Evolutionary conservation across 495 filamentous ascomycete species (phyloP).

Genomic region (Lasiosphaeriaceae sp.): DNA sequence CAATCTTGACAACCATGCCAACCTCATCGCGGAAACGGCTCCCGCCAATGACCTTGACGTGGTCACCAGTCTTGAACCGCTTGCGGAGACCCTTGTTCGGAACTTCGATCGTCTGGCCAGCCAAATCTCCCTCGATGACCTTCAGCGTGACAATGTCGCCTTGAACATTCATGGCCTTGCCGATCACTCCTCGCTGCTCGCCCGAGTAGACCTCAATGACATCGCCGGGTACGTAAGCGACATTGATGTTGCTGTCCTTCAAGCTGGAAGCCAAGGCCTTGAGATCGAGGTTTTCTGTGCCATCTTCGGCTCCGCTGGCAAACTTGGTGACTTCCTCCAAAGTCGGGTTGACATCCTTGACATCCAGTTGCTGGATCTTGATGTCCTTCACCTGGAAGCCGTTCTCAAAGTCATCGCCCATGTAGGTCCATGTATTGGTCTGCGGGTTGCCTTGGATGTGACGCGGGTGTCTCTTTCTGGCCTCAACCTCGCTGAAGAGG

Average conservation of each 20-base stretch:
- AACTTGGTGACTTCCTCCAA: conserved; percentile 95
- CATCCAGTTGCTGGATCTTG: conserved; percentile 76
- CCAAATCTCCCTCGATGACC: conserved; percentile 79
- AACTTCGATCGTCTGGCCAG: conserved; percentile 83
- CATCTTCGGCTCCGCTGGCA: conserved; percentile 81
- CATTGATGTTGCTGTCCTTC: conserved; percentile 70
- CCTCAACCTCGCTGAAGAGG: conserved; percentile 90
- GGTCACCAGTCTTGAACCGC: conserved; percentile 87
- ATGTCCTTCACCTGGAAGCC: conserved; percentile 94
- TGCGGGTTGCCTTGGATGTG: conserved; percentile 59
- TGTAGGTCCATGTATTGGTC: conserved; percentile 75
- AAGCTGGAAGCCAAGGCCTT: conserved; percentile 81
- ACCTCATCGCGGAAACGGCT: conserved; percentile 91
- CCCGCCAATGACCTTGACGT: conserved; percentile 97
- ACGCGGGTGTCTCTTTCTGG: conserved; percentile 79
- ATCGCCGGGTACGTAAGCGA: conserved; percentile 86
- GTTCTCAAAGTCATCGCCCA: conserved; percentile 82
- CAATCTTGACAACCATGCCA: conserved; percentile 93
- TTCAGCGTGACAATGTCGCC: conserved; percentile 86
- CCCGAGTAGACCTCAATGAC: conserved; percentile 93
- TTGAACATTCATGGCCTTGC: conserved; percentile 80
- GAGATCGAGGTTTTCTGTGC: conserved; percentile 88
- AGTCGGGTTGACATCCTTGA: conserved; percentile 86
- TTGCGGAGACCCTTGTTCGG: conserved; percentile 92
- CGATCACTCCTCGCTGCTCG: conserved; percentile 87